Percentiles rank a stretch among this genome's conserved stretches.
phyloP scores from a whole-genome alignment of 1,284 basidiomycete species.

The Heliocybe sulcata region DNA sequence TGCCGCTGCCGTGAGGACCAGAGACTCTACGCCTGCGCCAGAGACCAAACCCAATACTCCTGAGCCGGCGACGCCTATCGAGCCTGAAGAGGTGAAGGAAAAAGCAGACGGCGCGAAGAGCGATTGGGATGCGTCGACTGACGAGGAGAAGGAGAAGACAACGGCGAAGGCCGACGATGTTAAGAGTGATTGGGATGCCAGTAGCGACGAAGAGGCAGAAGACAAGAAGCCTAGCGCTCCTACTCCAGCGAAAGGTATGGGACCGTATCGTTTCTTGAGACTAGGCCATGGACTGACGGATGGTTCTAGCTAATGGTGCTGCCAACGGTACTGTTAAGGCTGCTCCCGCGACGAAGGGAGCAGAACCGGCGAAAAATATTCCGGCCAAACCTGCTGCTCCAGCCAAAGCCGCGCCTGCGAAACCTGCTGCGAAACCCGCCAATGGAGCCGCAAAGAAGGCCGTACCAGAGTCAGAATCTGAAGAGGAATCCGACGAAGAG shows the following conservation, averaged over 20 bases:
- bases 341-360: constrained; percentile 14
- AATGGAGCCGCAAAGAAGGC: constrained; percentile 22
- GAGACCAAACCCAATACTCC: neutral
- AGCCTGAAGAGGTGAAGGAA: neutral
- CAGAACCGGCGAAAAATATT: constrained; percentile 4
- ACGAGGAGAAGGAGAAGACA: constrained; percentile 23
- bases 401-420: constrained; percentile 18
- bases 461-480: constrained; percentile 33
- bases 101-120: constrained; percentile 25
- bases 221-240: constrained; percentile 15
- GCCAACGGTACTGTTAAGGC: constrained; percentile 16
- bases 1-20: constrained; percentile 7
- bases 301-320: neutral
- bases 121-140: constrained; percentile 37
- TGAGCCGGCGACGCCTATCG: neutral
- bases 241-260: constrained; percentile 4
- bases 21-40: neutral
- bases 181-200: constrained; percentile 86
- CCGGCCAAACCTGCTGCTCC: constrained; percentile 9
- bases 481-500: constrained; percentile 33
- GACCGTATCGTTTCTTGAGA: neutral
- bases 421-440: constrained; percentile 18
- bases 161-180: constrained; percentile 27
- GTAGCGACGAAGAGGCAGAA: constrained; percentile 63
- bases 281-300: neutral